A percentile compares a stretch with the other conserved stretches of the same genome.
Evolutionary conservation across 1,139 yeast species (phyloP).

Genomic region (Nakaseomyces glabratus): DNA sequence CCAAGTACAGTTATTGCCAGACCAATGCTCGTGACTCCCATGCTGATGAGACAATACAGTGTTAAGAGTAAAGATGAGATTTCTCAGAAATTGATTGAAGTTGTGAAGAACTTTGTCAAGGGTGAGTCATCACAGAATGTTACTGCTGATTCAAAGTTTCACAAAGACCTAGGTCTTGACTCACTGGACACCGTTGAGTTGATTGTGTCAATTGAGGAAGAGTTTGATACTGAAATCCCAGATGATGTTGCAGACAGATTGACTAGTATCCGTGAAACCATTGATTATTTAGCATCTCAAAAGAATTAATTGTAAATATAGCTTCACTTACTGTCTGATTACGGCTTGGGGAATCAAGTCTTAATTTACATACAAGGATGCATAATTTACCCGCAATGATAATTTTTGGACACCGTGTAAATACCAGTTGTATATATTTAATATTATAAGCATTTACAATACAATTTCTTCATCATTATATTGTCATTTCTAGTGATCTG

Average conservation of each 20-base stretch:
- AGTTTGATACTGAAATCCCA: conserved; percentile 61
- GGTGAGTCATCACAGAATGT: conserved; percentile 23
- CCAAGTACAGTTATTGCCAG: background rate
- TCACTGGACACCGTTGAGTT: conserved; percentile 66
- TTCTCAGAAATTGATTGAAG: conserved; percentile 15
- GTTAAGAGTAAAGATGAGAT: conserved; percentile 1
- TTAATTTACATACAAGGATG: background rate
- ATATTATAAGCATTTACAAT: too few species aligned
- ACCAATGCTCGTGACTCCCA: conserved; percentile 1
- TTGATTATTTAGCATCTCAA: conserved; percentile 41
- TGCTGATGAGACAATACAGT: background rate
- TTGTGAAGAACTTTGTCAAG: conserved; percentile 27
- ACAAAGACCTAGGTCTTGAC: conserved; percentile 53
- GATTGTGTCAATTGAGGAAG: conserved; percentile 62
- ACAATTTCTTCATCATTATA: too few species aligned
- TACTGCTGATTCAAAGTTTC: conserved; percentile 28
- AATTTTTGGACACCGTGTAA: too few species aligned
- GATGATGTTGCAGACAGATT: conserved; percentile 58
- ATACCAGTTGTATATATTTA: too few species aligned
- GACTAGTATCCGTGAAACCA: conserved; percentile 61
- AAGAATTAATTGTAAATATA: too few species aligned
- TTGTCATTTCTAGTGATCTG: too few species aligned
- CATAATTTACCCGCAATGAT: background rate
- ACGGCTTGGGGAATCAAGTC: too few species aligned
- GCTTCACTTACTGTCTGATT: too few species aligned